phyloP scores from a whole-genome alignment of 148 eudicot genomes.

The Cornus kousa region DNA sequence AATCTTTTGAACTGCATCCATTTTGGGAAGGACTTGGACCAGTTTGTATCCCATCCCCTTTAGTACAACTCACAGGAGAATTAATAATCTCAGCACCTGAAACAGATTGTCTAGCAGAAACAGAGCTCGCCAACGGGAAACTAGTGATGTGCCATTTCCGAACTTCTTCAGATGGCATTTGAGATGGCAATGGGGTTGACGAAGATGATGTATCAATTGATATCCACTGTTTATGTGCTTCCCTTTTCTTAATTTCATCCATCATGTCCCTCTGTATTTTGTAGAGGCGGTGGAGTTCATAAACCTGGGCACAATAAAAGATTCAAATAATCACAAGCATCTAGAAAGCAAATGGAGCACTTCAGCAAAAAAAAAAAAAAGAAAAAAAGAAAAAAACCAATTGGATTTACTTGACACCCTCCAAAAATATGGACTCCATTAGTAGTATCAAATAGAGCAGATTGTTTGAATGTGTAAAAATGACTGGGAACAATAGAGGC shows the following conservation, averaged over 20 bases:
- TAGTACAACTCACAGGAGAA: slow-evolving; percentile 39
- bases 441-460: not conserved
- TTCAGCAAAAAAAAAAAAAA: not conserved
- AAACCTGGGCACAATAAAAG: slow-evolving; percentile 43
- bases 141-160: slow-evolving; percentile 47
- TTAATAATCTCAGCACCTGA: slow-evolving; percentile 36
- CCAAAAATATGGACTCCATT: not conserved
- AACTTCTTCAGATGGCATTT: slow-evolving; percentile 44
- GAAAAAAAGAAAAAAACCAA: not conserved
- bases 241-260: slow-evolving; percentile 70
- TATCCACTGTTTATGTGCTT: slow-evolving; percentile 31
- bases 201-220: slow-evolving; percentile 70
- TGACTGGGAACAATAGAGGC: not conserved
- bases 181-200: slow-evolving; percentile 58
- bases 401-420: not conserved
- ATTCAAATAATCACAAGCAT: not conserved
- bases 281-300: slow-evolving; percentile 89
- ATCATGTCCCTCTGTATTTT: slow-evolving; percentile 79
- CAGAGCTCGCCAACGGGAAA: slow-evolving; percentile 37
- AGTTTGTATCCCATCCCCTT: slow-evolving; percentile 44
- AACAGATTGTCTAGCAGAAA: slow-evolving; percentile 32
- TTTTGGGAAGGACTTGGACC: slow-evolving; percentile 31
- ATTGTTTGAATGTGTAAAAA: not conserved
- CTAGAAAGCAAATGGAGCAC: not conserved
- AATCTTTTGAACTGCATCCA: slow-evolving; percentile 47